Base-by-base conservation (phyloP, 306 rosid genomes). In the Urtica urens region DNA sequence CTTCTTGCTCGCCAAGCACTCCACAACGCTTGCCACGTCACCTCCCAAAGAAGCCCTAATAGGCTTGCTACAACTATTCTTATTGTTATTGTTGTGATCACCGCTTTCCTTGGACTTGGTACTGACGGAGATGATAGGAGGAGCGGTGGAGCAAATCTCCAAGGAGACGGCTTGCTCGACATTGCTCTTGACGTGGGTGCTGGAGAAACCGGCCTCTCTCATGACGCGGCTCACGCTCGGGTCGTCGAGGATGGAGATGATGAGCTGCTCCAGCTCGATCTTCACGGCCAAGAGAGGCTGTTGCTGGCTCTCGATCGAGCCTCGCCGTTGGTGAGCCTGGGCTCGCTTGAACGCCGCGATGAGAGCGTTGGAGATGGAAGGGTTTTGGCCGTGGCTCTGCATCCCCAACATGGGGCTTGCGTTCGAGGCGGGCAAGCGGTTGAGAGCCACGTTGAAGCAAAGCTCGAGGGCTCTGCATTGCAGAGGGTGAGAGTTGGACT, bases 401-500 rank as follows among this genome's bases (percentile, higher is more conserved):
- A 72, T 7, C 1, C 73, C 85, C 22, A 85, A 53, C 81, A 85
- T 79, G 63, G 96, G 80, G 66, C 76, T 66, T 6, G 87, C 71
- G 10, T 63, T 71, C 15, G 99, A 73, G 3, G 99, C 93, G 0
- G 96, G 99, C 2, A 85, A 70, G 23, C 99, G 87, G 46, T 92
- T 92, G 17, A 92, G 79, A 1, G 99, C 96, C 1, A 85, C 99
- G 45, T 92, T 92, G 80, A 92, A 92, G 58, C 99, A 85, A 47
- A 92, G 99, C 74, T 92, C 99, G 29, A 92, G 66, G 51, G 99
- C 99, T 55, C 78, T 84, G 71, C 99, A 92, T 57, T 85, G 99
- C 4, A 92, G 96, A 30, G 99, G 99, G 65, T 92, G 96, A n/a
- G 99, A 75, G 51, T 77, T 72, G 21, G 99, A 85, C 39, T 92